Conservation (phyloP, 2,329 filamentous ascomycete species). For the Claviceps pusilla region DNA sequence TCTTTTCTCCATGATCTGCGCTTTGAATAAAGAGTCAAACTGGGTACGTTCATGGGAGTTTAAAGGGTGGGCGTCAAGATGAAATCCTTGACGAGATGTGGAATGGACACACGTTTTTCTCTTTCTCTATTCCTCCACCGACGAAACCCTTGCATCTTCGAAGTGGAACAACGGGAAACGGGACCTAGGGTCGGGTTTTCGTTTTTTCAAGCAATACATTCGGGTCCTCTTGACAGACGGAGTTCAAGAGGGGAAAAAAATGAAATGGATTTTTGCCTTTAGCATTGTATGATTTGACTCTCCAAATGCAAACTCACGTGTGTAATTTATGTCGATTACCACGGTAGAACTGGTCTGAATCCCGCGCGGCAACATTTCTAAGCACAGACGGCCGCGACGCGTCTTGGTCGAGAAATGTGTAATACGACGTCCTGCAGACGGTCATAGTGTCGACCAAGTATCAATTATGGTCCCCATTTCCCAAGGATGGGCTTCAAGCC, state of each 20-base stretch:
- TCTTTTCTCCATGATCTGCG: neutral
- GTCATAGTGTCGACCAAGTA: neutral
- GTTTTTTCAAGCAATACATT: conserved; percentile 27
- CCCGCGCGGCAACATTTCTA: neutral
- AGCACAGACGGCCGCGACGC: neutral
- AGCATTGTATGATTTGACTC: conserved; percentile 2
- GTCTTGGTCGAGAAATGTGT: neutral
- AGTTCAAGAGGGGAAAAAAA: conserved; percentile 24
- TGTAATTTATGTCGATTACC: neutral
- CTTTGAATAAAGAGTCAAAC: neutral
- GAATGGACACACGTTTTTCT: neutral
- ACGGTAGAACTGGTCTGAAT: neutral
- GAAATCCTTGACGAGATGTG: neutral
- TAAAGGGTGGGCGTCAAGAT: neutral
- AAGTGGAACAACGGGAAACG: conserved; percentile 5
- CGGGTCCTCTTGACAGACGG: conserved; percentile 23
- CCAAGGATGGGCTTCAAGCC: neutral
- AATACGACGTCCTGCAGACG: neutral
- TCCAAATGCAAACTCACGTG: too few relatives aligned
- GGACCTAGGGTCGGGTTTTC: conserved; percentile 18
- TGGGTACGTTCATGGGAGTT: conserved; percentile 2
- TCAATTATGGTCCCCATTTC: neutral
- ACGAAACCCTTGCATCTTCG: conserved; percentile 6
- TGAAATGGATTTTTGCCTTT: conserved; percentile 20
- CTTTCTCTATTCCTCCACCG: neutral